Conservation (phyloP, 768 basidiomycete species). For the Collybia mongolica region DNA sequence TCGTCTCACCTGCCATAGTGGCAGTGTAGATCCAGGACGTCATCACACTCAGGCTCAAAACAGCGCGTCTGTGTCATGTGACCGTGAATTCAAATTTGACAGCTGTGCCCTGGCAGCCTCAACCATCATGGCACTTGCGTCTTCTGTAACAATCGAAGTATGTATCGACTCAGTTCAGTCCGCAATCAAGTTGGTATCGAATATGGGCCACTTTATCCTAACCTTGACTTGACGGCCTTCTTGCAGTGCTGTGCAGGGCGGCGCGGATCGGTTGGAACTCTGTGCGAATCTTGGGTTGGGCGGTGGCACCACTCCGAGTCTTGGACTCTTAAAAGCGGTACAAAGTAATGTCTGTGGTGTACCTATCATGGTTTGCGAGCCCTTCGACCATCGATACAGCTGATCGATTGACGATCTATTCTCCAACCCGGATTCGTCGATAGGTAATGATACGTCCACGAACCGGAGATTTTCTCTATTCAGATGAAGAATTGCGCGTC, state of each 20-base stretch:
- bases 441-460: slow-evolving; percentile 83
- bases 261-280: slow-evolving; percentile 76
- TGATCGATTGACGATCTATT: slow-evolving; percentile 6
- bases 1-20: no score
- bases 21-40: no score
- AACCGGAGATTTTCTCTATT: slow-evolving; percentile 77
- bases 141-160: slow-evolving; percentile 49
- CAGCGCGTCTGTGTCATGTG: no score
- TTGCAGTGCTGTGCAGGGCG: slow-evolving; percentile 63
- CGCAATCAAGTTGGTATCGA: slow-evolving; percentile 53
- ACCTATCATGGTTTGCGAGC: slow-evolving; percentile 63
- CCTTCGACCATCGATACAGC: slow-evolving; percentile 1
- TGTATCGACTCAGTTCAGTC: slow-evolving; percentile 80
- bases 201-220: neutral
- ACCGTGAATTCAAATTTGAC: no score
- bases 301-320: slow-evolving; percentile 79
- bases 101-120: slow-evolving; percentile 18
- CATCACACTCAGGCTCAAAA: no score
- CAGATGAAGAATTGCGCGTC: slow-evolving; percentile 59
- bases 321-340: slow-evolving; percentile 69
- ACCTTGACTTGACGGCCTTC: slow-evolving; percentile 10
- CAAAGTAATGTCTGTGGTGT: slow-evolving; percentile 43
- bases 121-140: slow-evolving; percentile 11
- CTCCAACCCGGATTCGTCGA: slow-evolving; percentile 7
- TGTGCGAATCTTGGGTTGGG: slow-evolving; percentile 70